Conservation (phyloP, 164 flowering plant genomes). For the Tinospora cordifolia region DNA sequence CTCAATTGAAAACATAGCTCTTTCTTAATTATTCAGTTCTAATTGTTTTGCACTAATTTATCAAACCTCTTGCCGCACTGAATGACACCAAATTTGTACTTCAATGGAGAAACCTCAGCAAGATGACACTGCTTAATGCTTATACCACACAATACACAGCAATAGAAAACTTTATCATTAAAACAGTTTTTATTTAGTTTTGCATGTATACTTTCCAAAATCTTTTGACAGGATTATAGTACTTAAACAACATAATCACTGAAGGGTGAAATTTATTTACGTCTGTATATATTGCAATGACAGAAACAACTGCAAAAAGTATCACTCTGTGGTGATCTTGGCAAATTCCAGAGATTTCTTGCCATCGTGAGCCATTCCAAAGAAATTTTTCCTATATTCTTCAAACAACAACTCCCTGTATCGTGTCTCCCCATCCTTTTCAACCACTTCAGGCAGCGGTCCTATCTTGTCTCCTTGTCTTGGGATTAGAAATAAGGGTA, state of each 20-base stretch:
- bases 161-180: background rate
- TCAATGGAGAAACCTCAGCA: too few relatives aligned
- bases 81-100: too few relatives aligned
- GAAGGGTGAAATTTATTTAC: too few relatives aligned
- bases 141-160: background rate
- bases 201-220: too few relatives aligned
- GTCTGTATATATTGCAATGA: too few relatives aligned
- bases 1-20: too few relatives aligned
- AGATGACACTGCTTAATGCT: too few relatives aligned
- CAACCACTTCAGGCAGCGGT: constrained; percentile 28
- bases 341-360: constrained; percentile 42
- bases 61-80: too few relatives aligned
- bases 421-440: constrained; percentile 25
- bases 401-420: constrained; percentile 26
- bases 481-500: constrained; percentile 30
- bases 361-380: constrained; percentile 34
- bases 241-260: too few relatives aligned
- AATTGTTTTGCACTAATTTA: too few relatives aligned
- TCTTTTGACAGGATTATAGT: too few relatives aligned
- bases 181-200: background rate
- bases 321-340: background rate
- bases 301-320: background rate
- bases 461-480: constrained; percentile 22
- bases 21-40: too few relatives aligned
- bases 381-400: constrained; percentile 33